Base-by-base conservation (phyloP, 176 grass and related monocot species). In the Tillandsia fasciculata region DNA sequence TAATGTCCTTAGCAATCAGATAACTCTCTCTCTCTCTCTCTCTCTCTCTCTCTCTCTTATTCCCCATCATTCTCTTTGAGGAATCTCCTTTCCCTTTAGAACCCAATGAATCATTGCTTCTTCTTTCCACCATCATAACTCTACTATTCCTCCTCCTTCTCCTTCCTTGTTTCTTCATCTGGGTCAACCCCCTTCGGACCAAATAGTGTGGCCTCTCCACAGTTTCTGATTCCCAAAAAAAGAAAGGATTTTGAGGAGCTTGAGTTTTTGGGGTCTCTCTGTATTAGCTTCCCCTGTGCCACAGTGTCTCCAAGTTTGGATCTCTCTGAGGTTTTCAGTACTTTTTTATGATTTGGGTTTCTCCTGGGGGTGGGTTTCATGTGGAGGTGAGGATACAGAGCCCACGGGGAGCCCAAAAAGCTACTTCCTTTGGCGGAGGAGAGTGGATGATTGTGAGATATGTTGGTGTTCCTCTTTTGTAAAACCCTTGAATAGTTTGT, bases 51-150 rank as follows among this genome's bases (percentile, higher is more conserved):
- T 66, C 72, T 72, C 54, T 51, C 59, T 52, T 15, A 64, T 26
- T 68, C 75, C 66, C 82, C 52, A 42, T 73, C 67, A 51, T 68
- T 54, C 67, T 51, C 78, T 54, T 66, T 67, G 76, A 61, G 27
- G 68, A 82, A 79, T 76, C 73, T 67, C 64, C 64, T 67, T 76
- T 67, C 63, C 56, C 52, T 42, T 42, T 42, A 42, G 58, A 69
- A 74, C 64, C 76, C 82, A 76, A 66, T 79, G 82, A 78, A 77
- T 79, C 70, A 74, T 24, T 33, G 64, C 77, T 64, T 42, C 64
- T 58, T 50, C 68, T 61, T 65, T 66, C 51, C 18, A 64, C 51
- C 68, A 56, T 64, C 50, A 24, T 48, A 54, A n/a, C 42, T 42
- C 57, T 12, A 10, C 15, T 24, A 18, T 51, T 69, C 47, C 53